Conservation (phyloP, 2,329 filamentous ascomycete species). For the Zymoseptoria ardabiliae region DNA sequence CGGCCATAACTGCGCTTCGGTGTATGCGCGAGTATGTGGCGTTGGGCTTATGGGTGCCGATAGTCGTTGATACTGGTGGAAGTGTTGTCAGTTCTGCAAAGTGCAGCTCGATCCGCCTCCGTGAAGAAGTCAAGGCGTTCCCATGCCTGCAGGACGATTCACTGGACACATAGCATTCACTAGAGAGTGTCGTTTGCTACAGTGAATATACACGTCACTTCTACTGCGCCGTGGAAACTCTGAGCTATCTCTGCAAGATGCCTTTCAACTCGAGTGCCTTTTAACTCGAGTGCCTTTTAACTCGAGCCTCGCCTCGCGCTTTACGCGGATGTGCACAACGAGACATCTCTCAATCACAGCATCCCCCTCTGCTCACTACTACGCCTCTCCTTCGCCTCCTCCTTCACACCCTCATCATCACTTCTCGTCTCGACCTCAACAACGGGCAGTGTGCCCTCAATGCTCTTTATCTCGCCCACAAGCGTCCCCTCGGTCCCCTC, state of each 20-base stretch:
- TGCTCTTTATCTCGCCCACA: not conserved
- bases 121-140: not conserved
- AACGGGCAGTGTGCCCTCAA: not conserved
- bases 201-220: not conserved
- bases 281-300: no score
- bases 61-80: no score
- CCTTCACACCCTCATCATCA: not conserved
- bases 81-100: not conserved
- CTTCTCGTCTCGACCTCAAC: not conserved
- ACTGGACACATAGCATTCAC: not conserved
- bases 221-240: no score
- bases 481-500: slow-evolving; percentile 33
- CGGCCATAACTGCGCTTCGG: not conserved
- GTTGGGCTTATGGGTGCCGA: no score
- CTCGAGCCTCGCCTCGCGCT: no score
- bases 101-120: not conserved
- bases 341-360: not conserved
- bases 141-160: not conserved
- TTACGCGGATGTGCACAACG: no score
- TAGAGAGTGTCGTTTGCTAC: not conserved
- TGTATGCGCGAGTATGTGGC: no score
- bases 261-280: no score
- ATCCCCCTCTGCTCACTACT: not conserved
- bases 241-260: not conserved
- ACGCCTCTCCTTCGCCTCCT: not conserved